These are phyloP conservation scores for Aspergillus cejpii DNA, from an alignment of 2,329 filamentous ascomycete species.

Conservation along the genomic window DNA sequence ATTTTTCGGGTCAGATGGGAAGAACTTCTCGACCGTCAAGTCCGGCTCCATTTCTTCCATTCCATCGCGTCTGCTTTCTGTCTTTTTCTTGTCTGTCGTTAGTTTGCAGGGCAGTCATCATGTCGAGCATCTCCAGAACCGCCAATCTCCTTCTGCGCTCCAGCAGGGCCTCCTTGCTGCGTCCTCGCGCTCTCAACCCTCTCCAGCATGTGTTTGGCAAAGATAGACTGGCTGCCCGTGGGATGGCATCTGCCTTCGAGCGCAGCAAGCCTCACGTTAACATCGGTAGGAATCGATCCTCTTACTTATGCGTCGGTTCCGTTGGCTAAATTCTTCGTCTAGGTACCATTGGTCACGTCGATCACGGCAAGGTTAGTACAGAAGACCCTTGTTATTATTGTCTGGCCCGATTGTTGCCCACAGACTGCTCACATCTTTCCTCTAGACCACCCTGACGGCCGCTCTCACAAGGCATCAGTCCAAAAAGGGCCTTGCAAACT, in stretches of 20 bases:
- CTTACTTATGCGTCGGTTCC: not conserved
- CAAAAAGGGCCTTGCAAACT: conserved; percentile 87
- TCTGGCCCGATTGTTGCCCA: conserved; percentile 5
- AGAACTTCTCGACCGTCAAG: conserved; percentile 21
- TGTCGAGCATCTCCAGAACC: conserved; percentile 75
- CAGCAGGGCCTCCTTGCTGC: conserved; percentile 65
- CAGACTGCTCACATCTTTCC: conserved; percentile 13
- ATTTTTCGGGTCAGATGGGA: conserved; percentile 26
- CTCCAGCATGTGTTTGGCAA: conserved; percentile 55
- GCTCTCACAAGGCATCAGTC: conserved; percentile 98
- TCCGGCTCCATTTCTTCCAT: conserved; percentile 18
- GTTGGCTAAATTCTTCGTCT: not conserved
- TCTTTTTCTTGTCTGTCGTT: conserved; percentile 26
- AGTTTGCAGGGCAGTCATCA: conserved; percentile 46
- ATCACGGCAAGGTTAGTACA: conserved; percentile 85
- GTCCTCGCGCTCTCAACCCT: conserved; percentile 64
- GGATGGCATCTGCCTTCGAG: conserved; percentile 64
- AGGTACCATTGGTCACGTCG: conserved; percentile 98
- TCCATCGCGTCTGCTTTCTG: conserved; percentile 24
- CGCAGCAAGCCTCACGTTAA: conserved; percentile 96
- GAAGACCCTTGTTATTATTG: not conserved
- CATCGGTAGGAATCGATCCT: conserved; percentile 60
- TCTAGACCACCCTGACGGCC: conserved; percentile 90
- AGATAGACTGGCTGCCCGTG: conserved; percentile 44
- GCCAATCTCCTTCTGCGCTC: conserved; percentile 74